Base-by-base conservation (phyloP, 805 yeast genomes). In the Pichia gijzeniarum region DNA sequence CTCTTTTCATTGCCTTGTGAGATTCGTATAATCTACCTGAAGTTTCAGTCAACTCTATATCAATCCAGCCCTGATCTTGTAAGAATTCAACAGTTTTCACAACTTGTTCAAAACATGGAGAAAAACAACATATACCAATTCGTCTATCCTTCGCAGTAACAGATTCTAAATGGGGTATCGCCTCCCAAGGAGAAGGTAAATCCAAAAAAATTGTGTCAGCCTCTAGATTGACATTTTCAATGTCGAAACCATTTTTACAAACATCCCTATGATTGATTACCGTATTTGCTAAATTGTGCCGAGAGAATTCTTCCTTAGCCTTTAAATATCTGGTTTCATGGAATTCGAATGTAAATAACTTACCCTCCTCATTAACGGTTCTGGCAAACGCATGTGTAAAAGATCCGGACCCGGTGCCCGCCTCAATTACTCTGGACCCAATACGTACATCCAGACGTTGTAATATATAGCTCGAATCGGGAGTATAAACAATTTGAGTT, bases 51-150 rank as follows among this genome's bases (percentile, higher is more conserved):
- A 88, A 85, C 64, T 93, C 96, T 19, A 93, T 80, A 16, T 77
- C 74, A 5, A 76, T 73, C 96, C 97, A 93, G 1, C 95, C 96
- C 36, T 80, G 62, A 30, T 70, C 74, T 53, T 82, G 80, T 47
- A 93, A 67, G 0, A 85, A 82, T 52, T 77, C 82, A 12, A 91
- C 79, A 0, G 98, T 86, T 60, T 85, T 82, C 47, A 83, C 83
- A 3, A 93, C 99, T 67, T 93, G 99, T 65, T 93, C 99, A 40
- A 93, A 85, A 64, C 99, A 93, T 9, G 99, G 99, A 34, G 95
- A 86, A 60, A 93, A 93, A 64, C 99, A 93, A 65, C 99, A 93
- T 44, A 93, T 74, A 3, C 85, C 80, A 19, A 80, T 85, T 22
- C 72, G 70, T 45, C 72, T 69, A 17, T 66, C 66, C 8, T 67